Evolutionary conservation across 2,329 filamentous ascomycete species (phyloP).

Genomic region (Pseudogymnoascus sp.): DNA sequence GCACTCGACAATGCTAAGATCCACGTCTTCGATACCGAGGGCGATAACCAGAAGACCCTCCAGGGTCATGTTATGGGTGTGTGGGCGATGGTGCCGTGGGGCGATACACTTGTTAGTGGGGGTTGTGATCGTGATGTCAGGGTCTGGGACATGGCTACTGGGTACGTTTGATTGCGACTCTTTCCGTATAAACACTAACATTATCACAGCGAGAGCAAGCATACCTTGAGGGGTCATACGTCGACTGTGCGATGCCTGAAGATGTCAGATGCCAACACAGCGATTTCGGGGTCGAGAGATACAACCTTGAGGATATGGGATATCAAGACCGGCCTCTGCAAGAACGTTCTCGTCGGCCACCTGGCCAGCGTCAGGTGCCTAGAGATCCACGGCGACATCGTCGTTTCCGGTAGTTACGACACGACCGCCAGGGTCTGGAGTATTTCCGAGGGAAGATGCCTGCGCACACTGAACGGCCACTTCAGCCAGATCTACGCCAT

Average conservation of each 20-base stretch:
- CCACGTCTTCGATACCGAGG: slow-evolving; percentile 91
- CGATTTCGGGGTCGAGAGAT: slow-evolving; percentile 92
- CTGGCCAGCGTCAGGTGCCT: slow-evolving; percentile 92
- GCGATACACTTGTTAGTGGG: slow-evolving; percentile 87
- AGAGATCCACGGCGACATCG: slow-evolving; percentile 90
- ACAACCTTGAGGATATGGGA: slow-evolving; percentile 95
- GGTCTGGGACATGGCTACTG: slow-evolving; percentile 92
- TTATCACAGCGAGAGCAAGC: slow-evolving; percentile 54
- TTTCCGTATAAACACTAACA: slow-evolving; percentile 21
- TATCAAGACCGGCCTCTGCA: slow-evolving; percentile 76
- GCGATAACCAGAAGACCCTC: slow-evolving; percentile 77
- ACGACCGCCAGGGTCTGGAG: slow-evolving; percentile 97
- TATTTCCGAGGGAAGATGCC: slow-evolving; percentile 87
- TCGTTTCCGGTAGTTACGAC: slow-evolving; percentile 97
- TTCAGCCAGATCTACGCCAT: slow-evolving; percentile 99
- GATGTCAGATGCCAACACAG: slow-evolving; percentile 90
- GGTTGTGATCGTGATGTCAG: slow-evolving; percentile 94
- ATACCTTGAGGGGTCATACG: slow-evolving; percentile 86
- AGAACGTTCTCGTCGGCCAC: slow-evolving; percentile 86
- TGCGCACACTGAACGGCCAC: slow-evolving; percentile 84
- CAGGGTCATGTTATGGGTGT: slow-evolving; percentile 98
- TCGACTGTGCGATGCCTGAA: slow-evolving; percentile 95
- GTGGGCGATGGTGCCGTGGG: slow-evolving; percentile 99
- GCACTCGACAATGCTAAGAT: slow-evolving; percentile 98
- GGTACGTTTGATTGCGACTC: slow-evolving; percentile 47